phyloP scores from a whole-genome alignment of 331 rosid genomes.

The Quercus phellos region DNA sequence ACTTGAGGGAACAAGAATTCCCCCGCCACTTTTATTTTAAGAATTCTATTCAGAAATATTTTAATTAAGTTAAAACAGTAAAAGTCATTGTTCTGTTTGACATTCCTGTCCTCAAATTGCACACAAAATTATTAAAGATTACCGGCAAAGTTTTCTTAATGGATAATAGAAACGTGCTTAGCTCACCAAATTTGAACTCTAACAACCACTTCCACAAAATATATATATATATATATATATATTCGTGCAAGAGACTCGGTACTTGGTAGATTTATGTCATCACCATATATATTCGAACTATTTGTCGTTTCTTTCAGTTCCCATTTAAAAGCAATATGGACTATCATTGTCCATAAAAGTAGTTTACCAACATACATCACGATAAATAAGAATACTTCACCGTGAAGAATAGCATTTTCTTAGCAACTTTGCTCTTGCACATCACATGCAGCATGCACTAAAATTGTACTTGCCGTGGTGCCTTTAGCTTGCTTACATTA shows the following conservation, averaged over 20 bases:
- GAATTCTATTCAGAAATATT: not conserved
- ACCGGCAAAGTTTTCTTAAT: not conserved
- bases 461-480: not conserved
- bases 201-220: slow-evolving; percentile 8
- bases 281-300: not conserved
- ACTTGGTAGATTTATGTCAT: not conserved
- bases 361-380: slow-evolving; percentile 13
- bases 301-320: not conserved
- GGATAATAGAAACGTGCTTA: slow-evolving; percentile 15
- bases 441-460: not conserved
- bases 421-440: slow-evolving; percentile 1
- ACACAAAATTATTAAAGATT: not conserved
- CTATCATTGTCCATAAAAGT: not conserved
- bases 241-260: not conserved
- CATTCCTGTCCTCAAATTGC: not conserved
- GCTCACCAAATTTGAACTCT: slow-evolving; percentile 27
- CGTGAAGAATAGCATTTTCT: slow-evolving; percentile 9
- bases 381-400: slow-evolving; percentile 5
- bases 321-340: not conserved
- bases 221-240: too few relatives aligned
- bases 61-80: too few relatives aligned
- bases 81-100: not conserved
- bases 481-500: not conserved
- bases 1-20: not conserved
- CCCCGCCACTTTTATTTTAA: not conserved